These are phyloP conservation scores for Naegleria lovaniensis DNA, from an alignment of 208 protist genomes.

Conservation along the genomic window DNA sequence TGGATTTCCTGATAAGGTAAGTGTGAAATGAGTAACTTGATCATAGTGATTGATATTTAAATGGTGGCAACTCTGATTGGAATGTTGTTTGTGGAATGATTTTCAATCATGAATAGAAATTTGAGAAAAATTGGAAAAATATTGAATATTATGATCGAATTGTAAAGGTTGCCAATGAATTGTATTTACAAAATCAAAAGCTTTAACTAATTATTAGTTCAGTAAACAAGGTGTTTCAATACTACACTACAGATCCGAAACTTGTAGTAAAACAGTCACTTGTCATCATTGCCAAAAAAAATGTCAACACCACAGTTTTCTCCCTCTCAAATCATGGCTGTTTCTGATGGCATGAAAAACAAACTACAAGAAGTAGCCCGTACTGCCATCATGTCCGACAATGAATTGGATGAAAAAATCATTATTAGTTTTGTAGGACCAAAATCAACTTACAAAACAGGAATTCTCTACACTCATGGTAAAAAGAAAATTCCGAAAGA, in stretches of 20 bases:
- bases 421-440: background rate
- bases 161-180: background rate
- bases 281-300: background rate
- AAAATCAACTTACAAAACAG: background rate
- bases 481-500: slow-evolving; percentile 10
- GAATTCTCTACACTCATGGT: background rate
- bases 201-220: no score
- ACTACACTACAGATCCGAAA: no score
- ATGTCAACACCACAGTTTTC: background rate
- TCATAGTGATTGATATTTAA: no score
- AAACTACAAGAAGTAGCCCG: background rate
- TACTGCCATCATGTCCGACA: background rate
- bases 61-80: no score
- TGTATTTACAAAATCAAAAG: background rate
- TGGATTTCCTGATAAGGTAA: slow-evolving; percentile 21
- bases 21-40: background rate
- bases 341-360: background rate
- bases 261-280: no score
- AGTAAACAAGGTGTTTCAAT: no score
- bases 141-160: background rate
- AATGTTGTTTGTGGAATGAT: no score
- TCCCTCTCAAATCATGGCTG: background rate
- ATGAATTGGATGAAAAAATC: background rate
- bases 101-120: background rate
- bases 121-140: background rate